Evolutionary conservation across 306 rosid genomes (phyloP).

Genomic region (Lathyrus oleraceus): DNA sequence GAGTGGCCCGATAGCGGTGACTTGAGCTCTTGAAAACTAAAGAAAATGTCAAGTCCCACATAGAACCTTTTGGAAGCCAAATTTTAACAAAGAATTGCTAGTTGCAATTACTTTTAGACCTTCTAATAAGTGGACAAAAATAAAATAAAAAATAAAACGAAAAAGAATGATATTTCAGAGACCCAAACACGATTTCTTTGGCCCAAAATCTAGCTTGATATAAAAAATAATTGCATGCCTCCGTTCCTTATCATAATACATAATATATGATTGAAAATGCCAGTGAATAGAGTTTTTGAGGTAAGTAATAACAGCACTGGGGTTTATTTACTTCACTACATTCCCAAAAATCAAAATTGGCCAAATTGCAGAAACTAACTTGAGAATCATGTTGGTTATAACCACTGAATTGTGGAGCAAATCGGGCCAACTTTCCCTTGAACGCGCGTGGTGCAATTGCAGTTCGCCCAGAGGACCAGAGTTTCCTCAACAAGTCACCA

Average conservation of each 20-base stretch:
- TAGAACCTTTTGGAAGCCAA: conserved; percentile 10
- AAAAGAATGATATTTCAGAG: background rate
- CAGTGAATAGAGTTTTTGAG: conserved; percentile 1
- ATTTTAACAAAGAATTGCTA: background rate
- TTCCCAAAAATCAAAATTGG: conserved; percentile 8
- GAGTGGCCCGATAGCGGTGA: too few species aligned
- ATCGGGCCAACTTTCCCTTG: conserved; percentile 91
- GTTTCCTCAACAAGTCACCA: conserved; percentile 89
- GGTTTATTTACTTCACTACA: conserved; percentile 16
- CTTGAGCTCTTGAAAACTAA: background rate
- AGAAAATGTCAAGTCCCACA: background rate
- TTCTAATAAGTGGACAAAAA: background rate
- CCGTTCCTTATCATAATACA: background rate
- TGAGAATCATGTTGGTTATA: conserved; percentile 99
- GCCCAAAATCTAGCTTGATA: background rate
- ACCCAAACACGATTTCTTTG: background rate
- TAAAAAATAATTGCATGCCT: conserved; percentile 8
- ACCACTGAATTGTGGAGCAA: conserved; percentile 99
- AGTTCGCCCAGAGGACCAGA: conserved; percentile 92
- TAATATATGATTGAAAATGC: conserved; percentile 12
- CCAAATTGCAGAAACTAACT: conserved; percentile 53
- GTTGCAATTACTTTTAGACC: conserved; percentile 13
- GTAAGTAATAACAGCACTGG: conserved; percentile 4
- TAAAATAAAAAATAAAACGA: too few species aligned
- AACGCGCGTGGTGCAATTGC: conserved; percentile 85